A percentile compares a stretch with the other conserved stretches of the same genome.
Conservation (phyloP, 140 eudicot species). For the Erigeron philadelphicus region DNA sequence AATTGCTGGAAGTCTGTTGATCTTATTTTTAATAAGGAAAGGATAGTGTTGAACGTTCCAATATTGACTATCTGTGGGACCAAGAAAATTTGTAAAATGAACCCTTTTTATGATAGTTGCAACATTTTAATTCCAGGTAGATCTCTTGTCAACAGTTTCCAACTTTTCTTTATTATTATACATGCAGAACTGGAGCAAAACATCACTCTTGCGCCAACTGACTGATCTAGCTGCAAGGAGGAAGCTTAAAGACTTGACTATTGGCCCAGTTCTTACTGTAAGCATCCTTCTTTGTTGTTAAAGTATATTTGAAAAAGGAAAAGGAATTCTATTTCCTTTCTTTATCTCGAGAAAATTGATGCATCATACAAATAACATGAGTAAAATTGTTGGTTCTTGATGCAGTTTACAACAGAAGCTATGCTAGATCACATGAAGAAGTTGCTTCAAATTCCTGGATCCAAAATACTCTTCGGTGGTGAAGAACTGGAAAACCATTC, state of each 20-base stretch:
- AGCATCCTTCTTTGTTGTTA: constrained; percentile 19
- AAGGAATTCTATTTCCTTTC: background rate
- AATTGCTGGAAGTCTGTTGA: background rate
- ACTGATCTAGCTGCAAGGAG: constrained; percentile 80
- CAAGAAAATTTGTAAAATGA: constrained; percentile 11
- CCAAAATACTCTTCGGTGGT: constrained; percentile 85
- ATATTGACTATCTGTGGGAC: background rate
- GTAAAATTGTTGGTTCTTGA: background rate
- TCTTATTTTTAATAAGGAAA: constrained; percentile 2
- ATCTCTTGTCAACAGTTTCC: background rate
- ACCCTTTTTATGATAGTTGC: background rate
- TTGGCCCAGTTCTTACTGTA: constrained; percentile 96
- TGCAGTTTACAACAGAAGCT: constrained; percentile 78
- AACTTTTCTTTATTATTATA: background rate
- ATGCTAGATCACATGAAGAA: constrained; percentile 71
- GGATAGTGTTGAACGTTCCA: background rate
- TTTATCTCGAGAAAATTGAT: no score
- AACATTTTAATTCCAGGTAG: background rate
- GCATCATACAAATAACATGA: background rate
- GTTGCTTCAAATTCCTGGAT: constrained; percentile 75
- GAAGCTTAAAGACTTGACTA: constrained; percentile 82
- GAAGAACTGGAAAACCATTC: constrained; percentile 71
- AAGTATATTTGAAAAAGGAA: background rate
- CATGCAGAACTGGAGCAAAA: constrained; percentile 74
- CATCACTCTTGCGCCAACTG: constrained; percentile 55